Percentiles rank a stretch among this genome's conserved stretches.
Evolutionary conservation across 495 filamentous ascomycete species (phyloP).

Genomic region (Aspergillus cristatus): DNA sequence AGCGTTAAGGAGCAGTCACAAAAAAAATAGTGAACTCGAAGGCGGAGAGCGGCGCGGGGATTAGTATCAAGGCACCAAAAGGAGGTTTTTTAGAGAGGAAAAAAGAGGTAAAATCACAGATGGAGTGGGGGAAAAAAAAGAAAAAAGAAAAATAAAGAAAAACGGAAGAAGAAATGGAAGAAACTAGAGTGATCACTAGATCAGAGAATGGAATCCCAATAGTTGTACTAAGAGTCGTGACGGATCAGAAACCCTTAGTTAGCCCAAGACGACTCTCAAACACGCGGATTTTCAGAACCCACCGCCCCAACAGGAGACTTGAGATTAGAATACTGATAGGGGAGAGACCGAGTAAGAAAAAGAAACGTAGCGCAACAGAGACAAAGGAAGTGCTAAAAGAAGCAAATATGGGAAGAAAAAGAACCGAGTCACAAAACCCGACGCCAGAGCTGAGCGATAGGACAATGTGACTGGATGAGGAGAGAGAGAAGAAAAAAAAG

Average conservation of each 20-base stretch:
- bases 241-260: no score
- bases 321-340: no score
- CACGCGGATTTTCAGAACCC: no score
- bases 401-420: not conserved
- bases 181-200: not conserved
- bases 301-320: no score
- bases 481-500: constrained; percentile 11
- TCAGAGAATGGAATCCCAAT: no score
- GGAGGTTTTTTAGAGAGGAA: constrained; percentile 2
- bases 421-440: constrained; percentile 6
- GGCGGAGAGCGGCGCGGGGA: constrained; percentile 18
- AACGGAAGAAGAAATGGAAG: constrained; percentile 5
- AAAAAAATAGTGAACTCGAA: constrained; percentile 11
- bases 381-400: constrained; percentile 12
- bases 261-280: no score
- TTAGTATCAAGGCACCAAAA: constrained; percentile 8
- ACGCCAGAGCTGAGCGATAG: constrained; percentile 6
- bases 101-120: no score
- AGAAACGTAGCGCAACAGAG: constrained; percentile 1
- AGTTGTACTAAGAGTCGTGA: no score
- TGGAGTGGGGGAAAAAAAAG: no score
- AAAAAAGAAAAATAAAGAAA: constrained; percentile 13
- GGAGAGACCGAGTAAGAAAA: not conserved
- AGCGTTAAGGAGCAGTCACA: constrained; percentile 18
- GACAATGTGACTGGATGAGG: constrained; percentile 3